phyloP scores from a whole-genome alignment of 2,329 filamentous ascomycete genomes.

The Thelonectria olida region DNA sequence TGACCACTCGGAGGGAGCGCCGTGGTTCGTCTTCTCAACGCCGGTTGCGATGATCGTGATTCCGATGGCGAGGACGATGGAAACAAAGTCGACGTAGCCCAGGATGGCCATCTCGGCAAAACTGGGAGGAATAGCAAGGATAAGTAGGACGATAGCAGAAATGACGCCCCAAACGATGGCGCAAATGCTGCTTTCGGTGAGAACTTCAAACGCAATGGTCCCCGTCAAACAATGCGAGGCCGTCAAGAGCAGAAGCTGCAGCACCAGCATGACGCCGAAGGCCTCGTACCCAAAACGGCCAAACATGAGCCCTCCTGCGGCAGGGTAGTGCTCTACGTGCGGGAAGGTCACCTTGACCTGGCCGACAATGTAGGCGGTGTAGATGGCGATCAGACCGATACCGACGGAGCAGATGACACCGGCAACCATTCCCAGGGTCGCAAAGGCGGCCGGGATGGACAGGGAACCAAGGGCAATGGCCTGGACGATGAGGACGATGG shows the following conservation, averaged over 20 bases:
- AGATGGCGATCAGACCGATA: constrained; percentile 50
- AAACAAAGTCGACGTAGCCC: constrained; percentile 31
- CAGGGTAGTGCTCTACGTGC: constrained; percentile 67
- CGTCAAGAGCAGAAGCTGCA: constrained; percentile 72
- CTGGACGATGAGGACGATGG: constrained; percentile 29
- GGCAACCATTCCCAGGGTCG: constrained; percentile 38
- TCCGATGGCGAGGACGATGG: constrained; percentile 61
- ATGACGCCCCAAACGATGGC: constrained; percentile 49
- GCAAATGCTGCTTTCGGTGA: constrained; percentile 61
- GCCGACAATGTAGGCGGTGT: constrained; percentile 50
- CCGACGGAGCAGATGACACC: constrained; percentile 46
- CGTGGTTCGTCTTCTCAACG: constrained; percentile 41
- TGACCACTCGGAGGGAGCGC: constrained; percentile 40
- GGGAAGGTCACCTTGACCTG: constrained; percentile 55
- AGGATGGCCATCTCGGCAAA: constrained; percentile 52
- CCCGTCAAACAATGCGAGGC: constrained; percentile 73
- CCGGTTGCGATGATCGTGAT: constrained; percentile 71
- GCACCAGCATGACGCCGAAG: constrained; percentile 63
- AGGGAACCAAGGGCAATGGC: constrained; percentile 32
- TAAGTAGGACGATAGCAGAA: constrained; percentile 47
- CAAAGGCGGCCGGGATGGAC: constrained; percentile 31
- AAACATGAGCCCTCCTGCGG: constrained; percentile 67
- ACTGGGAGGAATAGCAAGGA: constrained; percentile 50
- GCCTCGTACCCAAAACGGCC: constrained; percentile 66
- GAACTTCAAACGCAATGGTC: constrained; percentile 68